phyloP scores from a whole-genome alignment of 2,329 filamentous ascomycete genomes.

The Cercospora sp. region DNA sequence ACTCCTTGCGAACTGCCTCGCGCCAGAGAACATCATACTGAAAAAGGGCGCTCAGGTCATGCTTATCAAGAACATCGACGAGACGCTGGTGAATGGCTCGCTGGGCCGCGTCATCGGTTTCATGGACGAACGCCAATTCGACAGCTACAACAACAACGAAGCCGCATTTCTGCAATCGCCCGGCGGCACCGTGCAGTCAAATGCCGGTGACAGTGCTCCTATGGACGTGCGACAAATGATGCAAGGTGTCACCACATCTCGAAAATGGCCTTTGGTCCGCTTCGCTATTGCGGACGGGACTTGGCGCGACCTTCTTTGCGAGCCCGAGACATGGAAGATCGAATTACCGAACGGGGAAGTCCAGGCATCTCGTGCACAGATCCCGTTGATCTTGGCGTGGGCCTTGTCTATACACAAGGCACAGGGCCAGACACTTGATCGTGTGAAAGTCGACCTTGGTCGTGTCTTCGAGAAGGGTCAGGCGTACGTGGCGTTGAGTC shows the following conservation, averaged over 20 bases:
- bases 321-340: conserved; percentile 91
- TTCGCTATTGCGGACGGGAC: conserved; percentile 80
- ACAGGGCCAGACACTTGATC: conserved; percentile 88
- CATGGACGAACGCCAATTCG: conserved; percentile 62
- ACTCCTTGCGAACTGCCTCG: conserved; percentile 87
- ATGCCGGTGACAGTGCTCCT: conserved; percentile 29
- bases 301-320: conserved; percentile 73
- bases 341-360: conserved; percentile 94
- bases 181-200: conserved; percentile 37
- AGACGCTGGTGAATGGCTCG: conserved; percentile 89
- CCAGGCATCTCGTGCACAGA: conserved; percentile 74
- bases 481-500: conserved; percentile 92
- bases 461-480: conserved; percentile 96
- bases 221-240: conserved; percentile 53
- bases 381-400: conserved; percentile 91
- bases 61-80: conserved; percentile 99
- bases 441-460: conserved; percentile 91
- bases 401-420: conserved; percentile 97
- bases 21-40: conserved; percentile 73
- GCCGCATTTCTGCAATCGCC: conserved; percentile 27
- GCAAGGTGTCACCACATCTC: conserved; percentile 50
- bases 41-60: conserved; percentile 96
- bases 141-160: conserved; percentile 36
- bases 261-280: conserved; percentile 77
- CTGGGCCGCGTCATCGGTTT: conserved; percentile 82